Evolutionary conservation across 352 stramenopile genomes (phyloP), one percentile per base, ranked within the genome.

Genomic region (Phytophthora melonis): DNA sequence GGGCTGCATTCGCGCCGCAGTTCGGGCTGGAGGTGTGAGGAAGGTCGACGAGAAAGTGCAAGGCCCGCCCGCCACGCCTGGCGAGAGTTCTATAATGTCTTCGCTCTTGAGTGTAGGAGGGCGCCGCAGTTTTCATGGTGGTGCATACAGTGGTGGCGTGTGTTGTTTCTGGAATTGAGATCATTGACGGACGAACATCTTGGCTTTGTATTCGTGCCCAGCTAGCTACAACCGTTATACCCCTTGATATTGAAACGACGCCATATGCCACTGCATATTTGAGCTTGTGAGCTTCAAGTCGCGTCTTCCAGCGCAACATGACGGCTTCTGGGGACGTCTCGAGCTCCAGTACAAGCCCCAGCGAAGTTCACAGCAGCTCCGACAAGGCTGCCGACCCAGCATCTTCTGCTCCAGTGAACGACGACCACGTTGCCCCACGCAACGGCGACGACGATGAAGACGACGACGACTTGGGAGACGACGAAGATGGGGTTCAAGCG

Each of bases 381-480:
- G 60, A 71, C 41, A 75, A 75, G 60, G 14, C 59, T 59, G 41
- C 11, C 2, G 66, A 75, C 3, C 36, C 58, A 34, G 19, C 36
- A 25, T 25, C 47, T 1, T 57, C 39, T 23, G 19, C 32, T 5
- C 10, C 39, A 0, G 41, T 36, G 19, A 58, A 27, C n/a, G 70
- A 64, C 8, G 58, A 66, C 50, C 58, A 68, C 1, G 19, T 39
- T 47, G 25, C 25, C 21, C 60, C 63, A 39, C 41, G 43, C 63
- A 52, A 68, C 16, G 53, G 32, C 1, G 53, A 63, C 21, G 49
- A 63, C 30, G 68, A 75, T 70, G 53, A 91, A 74, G 47, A 89
- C 83, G 70, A 84, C 80, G 68, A 72, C 68, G 11, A 89, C 72
- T 47, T 61, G 73, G 25, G 78, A 82, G 74, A 68, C 1, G 63